These are phyloP conservation scores for Neolecta irregularis DNA, from an alignment of 1,139 yeast species.

Conservation along the genomic window DNA sequence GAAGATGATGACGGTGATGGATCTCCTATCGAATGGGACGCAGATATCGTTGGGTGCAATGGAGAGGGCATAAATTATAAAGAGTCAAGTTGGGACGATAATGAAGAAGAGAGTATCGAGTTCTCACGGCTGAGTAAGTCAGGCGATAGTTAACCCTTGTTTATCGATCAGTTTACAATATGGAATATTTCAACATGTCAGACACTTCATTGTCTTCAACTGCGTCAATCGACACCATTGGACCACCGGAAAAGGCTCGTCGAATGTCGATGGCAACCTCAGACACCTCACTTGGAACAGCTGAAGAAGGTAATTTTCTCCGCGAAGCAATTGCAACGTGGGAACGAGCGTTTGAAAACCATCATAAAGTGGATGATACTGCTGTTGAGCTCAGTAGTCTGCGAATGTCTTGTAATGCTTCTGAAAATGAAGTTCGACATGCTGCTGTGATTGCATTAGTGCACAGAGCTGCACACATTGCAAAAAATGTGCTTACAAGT, in stretches of 20 bases:
- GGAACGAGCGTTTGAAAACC: slow-evolving; percentile 76
- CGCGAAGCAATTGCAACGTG: slow-evolving; percentile 89
- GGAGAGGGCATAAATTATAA: slow-evolving; percentile 47
- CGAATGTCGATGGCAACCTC: slow-evolving; percentile 11
- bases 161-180: slow-evolving; percentile 36
- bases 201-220: slow-evolving; percentile 57
- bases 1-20: slow-evolving; percentile 22
- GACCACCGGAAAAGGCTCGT: slow-evolving; percentile 4
- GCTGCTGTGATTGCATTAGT: slow-evolving; percentile 68
- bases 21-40: slow-evolving; percentile 20
- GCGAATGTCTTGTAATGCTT: slow-evolving; percentile 93
- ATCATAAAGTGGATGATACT: slow-evolving; percentile 88
- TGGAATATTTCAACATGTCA: slow-evolving; percentile 52
- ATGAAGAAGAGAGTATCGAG: slow-evolving; percentile 23
- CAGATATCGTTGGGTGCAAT: slow-evolving; percentile 38
- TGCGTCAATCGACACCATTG: slow-evolving; percentile 23
- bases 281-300: slow-evolving; percentile 28
- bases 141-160: slow-evolving; percentile 1
- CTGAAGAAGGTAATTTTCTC: slow-evolving; percentile 61
- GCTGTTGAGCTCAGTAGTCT: slow-evolving; percentile 79
- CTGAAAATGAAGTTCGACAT: slow-evolving; percentile 77
- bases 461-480: too few relatives aligned
- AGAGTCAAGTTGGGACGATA: slow-evolving; percentile 29
- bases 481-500: too few relatives aligned
- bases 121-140: slow-evolving; percentile 13